Percentiles rank a stretch among this genome's conserved stretches.
phyloP scores from a whole-genome alignment of 177 flowering plant genomes.

The Vitis hybrid region DNA sequence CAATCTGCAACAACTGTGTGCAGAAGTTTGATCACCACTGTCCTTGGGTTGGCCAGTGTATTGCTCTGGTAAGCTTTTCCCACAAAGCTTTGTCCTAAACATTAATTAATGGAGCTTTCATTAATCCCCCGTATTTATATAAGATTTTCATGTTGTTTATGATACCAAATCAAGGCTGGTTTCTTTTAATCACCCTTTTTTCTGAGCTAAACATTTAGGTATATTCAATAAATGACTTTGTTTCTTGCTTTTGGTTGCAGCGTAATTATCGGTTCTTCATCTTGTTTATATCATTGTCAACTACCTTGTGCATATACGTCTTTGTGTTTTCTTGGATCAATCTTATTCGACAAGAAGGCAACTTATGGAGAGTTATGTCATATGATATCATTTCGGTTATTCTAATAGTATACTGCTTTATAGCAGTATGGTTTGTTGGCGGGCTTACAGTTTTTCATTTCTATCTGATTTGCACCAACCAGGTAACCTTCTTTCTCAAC shows the following conservation, averaged over 20 bases:
- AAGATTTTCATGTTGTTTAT: neutral
- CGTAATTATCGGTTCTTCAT: conserved; percentile 41
- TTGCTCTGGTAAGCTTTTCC: conserved; percentile 25
- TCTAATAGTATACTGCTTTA: conserved; percentile 39
- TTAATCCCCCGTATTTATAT: no score
- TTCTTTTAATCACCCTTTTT: neutral
- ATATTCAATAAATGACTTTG: neutral
- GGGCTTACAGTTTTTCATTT: conserved; percentile 45
- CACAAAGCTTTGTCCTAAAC: neutral
- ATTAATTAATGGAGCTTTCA: no score
- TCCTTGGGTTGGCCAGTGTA: conserved; percentile 48
- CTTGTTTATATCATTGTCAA: conserved; percentile 34
- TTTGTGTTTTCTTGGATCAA: conserved; percentile 35
- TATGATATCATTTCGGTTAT: conserved; percentile 21
- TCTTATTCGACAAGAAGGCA: conserved; percentile 19
- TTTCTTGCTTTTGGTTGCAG: conserved; percentile 17
- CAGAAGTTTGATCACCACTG: conserved; percentile 41
- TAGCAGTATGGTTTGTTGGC: conserved; percentile 49
- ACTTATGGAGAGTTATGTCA: conserved; percentile 24
- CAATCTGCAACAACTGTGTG: conserved; percentile 43
- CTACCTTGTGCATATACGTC: conserved; percentile 36
- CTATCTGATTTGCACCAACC: conserved; percentile 42
- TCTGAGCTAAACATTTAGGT: neutral
- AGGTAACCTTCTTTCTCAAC: conserved; percentile 29
- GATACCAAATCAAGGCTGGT: neutral